Evolutionary conservation across 805 yeast species (phyloP).

Genomic region (Clavispora vitiphila): DNA sequence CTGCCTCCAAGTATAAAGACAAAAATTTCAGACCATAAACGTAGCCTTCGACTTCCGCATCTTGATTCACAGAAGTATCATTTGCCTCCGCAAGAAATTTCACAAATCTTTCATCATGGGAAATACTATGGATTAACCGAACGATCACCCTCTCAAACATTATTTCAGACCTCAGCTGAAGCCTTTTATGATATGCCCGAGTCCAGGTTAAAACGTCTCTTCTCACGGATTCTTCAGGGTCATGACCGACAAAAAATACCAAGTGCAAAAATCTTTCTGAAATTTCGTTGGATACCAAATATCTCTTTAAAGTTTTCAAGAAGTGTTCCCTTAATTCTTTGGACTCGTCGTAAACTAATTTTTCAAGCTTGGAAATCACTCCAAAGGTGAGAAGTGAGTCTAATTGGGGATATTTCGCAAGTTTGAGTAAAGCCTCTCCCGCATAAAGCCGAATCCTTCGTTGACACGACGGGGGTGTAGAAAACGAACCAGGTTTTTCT

Average conservation of each 20-base stretch:
- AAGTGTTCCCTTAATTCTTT: constrained; percentile 51
- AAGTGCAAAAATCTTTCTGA: constrained; percentile 65
- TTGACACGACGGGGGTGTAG: constrained; percentile 62
- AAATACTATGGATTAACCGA: constrained; percentile 61
- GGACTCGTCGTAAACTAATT: constrained; percentile 64
- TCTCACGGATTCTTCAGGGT: constrained; percentile 52
- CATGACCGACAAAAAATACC: constrained; percentile 71
- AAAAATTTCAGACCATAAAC: constrained; percentile 57
- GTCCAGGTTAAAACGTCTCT: constrained; percentile 65
- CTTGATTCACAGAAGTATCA: constrained; percentile 6
- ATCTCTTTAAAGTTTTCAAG: constrained; percentile 44
- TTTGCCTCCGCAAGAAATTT: constrained; percentile 29
- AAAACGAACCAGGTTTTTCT: constrained; percentile 36
- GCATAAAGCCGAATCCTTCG: constrained; percentile 62
- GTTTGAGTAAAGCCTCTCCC: constrained; percentile 57
- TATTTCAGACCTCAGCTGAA: constrained; percentile 32
- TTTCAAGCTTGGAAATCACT: constrained; percentile 48
- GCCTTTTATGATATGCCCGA: constrained; percentile 47
- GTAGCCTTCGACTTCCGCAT: constrained; percentile 29
- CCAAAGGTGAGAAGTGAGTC: constrained; percentile 48
- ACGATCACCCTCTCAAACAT: constrained; percentile 63
- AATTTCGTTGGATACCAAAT: constrained; percentile 46
- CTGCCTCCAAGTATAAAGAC: constrained; percentile 51
- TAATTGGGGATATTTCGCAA: constrained; percentile 53
- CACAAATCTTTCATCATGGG: constrained; percentile 68